A percentile compares a stretch with the other conserved stretches of the same genome.
Evolutionary conservation across 768 basidiomycete genomes (phyloP).

Genomic region (Boletus edulis): DNA sequence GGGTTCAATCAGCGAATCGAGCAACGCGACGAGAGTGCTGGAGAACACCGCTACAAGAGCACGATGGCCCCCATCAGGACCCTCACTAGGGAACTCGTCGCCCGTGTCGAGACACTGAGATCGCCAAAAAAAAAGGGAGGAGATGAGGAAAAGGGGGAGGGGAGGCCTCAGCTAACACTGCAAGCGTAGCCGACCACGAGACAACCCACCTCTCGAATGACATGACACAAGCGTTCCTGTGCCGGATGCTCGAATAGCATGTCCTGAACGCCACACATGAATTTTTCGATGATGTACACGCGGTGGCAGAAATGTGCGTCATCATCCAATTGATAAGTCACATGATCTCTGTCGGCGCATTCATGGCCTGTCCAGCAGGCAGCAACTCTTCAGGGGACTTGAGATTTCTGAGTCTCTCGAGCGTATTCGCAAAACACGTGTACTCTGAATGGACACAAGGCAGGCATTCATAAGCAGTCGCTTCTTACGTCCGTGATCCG

Average conservation of each 20-base stretch:
- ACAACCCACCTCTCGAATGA: constrained; percentile 59
- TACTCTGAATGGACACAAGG: constrained; percentile 48
- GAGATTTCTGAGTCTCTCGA: constrained; percentile 53
- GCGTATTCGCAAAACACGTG: constrained; percentile 70
- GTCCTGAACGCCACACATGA: constrained; percentile 34
- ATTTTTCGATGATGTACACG: constrained; percentile 34
- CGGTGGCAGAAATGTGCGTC: constrained; percentile 42
- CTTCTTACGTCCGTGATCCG: constrained; percentile 3
- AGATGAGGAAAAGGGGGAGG: background rate
- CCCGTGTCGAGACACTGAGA: constrained; percentile 71
- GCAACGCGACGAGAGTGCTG: constrained; percentile 46
- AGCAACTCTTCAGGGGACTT: constrained; percentile 45
- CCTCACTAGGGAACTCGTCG: constrained; percentile 50
- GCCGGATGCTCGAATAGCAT: constrained; percentile 50
- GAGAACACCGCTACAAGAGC: constrained; percentile 45
- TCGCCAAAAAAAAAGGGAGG: background rate
- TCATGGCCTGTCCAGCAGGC: constrained; percentile 46
- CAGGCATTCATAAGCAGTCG: constrained; percentile 1
- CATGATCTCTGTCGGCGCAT: constrained; percentile 72
- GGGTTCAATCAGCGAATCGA: constrained; percentile 62
- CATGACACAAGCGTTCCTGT: constrained; percentile 41
- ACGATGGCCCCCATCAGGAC: constrained; percentile 29
- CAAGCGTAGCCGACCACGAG: background rate
- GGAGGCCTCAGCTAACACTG: background rate
- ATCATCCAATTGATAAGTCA: constrained; percentile 79